Evolutionary conservation across 2,329 filamentous ascomycete species (phyloP), one percentile per base, ranked within the genome.

Genomic region (Parafenestella ontariensis): DNA sequence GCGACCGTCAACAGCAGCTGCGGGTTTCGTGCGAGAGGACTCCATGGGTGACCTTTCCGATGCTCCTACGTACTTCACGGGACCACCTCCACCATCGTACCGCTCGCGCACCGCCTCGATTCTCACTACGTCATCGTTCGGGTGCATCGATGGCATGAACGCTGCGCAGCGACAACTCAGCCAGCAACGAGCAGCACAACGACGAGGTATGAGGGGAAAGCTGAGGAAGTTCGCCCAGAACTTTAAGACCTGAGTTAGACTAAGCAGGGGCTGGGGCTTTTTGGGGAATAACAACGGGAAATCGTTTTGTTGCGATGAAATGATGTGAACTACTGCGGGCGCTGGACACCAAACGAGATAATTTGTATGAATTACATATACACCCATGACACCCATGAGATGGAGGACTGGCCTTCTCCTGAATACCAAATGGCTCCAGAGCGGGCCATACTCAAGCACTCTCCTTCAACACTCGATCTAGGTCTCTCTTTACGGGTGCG

Each of bases 141-240:
- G 71, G 5, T 75, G 71, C 45, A 64, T 74, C 9, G 71, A 75
- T 44, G 71, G 70, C 3, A 69, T 73, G 65, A 68, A 61, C 33
- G 37, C 59, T 20, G 61, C 61, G 20, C 68, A 68, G 37, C 57
- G 70, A 45, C 64, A 68, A 36, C 56, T 64, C 33, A 68, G 65
- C 46, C 68, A 70, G 44, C 64, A 67, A 37, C 56, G 61, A 46
- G 64, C 66, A 9, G 62, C 52, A 31, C 52, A 60, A 20, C 58
- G 51, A 17, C 63, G 62, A 8, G 64, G 67, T 1, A 53, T 72
- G 56, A 69, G 65, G 41, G 65, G 66, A 9, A 69, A 59, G 46
- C 56, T 74, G 43, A 73, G 64, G 58, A 64, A 56, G 43, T 51
- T 72, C 17, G 70, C 68, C 3, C 60, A 64, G 34, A 70, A 54